Percentiles rank a stretch among this genome's conserved stretches.
phyloP scores from a whole-genome alignment of 371 early-diverging fungal species.

The Amoeboaphelidium protococcarum region DNA sequence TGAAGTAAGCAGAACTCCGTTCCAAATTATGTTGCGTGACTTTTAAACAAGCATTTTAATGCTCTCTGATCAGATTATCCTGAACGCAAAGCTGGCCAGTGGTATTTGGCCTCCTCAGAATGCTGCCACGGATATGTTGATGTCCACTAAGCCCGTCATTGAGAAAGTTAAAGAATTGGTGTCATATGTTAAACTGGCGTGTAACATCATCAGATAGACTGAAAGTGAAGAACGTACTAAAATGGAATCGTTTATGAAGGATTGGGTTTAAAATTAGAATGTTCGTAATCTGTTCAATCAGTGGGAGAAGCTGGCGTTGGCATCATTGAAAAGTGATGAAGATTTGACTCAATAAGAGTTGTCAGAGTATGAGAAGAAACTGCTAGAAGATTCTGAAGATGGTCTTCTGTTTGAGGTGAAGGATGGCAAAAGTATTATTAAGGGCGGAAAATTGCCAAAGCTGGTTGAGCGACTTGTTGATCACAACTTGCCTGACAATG shows the following conservation, averaged over 20 bases:
- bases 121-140: background rate
- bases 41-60: background rate
- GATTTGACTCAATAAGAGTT: background rate
- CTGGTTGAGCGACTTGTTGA: background rate
- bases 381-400: background rate
- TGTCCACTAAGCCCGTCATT: background rate
- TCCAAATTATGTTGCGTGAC: background rate
- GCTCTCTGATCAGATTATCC: background rate
- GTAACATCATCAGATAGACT: background rate
- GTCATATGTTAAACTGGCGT: background rate
- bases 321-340: background rate
- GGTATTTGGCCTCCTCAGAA: background rate
- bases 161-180: background rate
- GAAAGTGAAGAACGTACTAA: background rate
- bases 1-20: background rate
- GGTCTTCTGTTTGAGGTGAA: background rate
- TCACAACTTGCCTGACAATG: constrained; percentile 5
- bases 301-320: background rate
- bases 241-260: background rate
- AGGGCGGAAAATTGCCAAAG: background rate
- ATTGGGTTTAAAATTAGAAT: background rate
- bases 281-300: background rate
- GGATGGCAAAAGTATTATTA: background rate
- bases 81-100: background rate
- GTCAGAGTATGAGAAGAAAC: background rate